Conservation (phyloP, 2,329 filamentous ascomycete genomes). For the Grosmannia clavigera region DNA sequence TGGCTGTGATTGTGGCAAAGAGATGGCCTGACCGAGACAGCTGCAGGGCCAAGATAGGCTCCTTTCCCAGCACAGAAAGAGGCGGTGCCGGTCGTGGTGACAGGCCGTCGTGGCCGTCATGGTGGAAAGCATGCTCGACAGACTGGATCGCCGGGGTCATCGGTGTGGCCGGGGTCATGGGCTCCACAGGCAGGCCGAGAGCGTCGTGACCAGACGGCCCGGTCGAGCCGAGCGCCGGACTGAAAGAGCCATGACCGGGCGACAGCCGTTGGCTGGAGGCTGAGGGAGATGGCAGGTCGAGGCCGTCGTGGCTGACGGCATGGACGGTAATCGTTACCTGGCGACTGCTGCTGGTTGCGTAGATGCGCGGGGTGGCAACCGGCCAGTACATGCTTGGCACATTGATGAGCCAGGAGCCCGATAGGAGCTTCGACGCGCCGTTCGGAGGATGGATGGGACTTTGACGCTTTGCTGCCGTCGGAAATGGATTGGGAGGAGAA, state of each 20-base stretch:
- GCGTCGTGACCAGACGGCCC: constrained; percentile 21
- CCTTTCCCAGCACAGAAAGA: constrained; percentile 33
- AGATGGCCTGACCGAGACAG: constrained; percentile 67
- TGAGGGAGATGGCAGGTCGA: constrained; percentile 20
- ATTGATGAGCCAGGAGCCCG: constrained; percentile 17
- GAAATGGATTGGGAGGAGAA: neutral
- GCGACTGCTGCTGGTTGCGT: constrained; percentile 63
- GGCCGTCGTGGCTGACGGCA: constrained; percentile 49
- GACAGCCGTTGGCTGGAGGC: constrained; percentile 14
- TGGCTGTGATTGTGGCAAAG: constrained; percentile 78
- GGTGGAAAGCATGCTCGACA: constrained; percentile 40
- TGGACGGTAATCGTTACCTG: constrained; percentile 37
- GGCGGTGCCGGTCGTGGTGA: constrained; percentile 12
- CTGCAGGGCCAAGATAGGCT: constrained; percentile 60
- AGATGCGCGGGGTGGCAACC: constrained; percentile 71
- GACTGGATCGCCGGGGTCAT: constrained; percentile 45
- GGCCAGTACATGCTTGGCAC: constrained; percentile 73
- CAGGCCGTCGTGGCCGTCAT: constrained; percentile 18
- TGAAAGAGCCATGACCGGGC: neutral
- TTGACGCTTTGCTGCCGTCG: neutral
- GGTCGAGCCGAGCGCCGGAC: constrained; percentile 13
- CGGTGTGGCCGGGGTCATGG: constrained; percentile 33
- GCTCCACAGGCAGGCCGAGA: constrained; percentile 21
- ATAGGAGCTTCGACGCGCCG: constrained; percentile 15
- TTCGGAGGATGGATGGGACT: neutral